Conservation (phyloP, 2,329 filamentous ascomycete genomes). For the Fusarium chuoi region DNA sequence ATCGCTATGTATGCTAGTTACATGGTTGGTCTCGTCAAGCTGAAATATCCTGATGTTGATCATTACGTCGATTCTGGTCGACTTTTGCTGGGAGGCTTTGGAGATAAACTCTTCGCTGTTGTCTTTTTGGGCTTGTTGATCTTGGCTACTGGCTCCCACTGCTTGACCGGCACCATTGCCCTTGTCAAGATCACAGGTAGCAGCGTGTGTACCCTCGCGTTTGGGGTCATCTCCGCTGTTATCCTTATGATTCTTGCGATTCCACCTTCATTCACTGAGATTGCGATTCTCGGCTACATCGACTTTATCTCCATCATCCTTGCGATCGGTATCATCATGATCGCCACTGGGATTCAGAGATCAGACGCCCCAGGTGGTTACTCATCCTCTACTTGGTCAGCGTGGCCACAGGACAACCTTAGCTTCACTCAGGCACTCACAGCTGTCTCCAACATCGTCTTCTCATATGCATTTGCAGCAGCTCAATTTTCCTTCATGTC, state of each 20-base stretch:
- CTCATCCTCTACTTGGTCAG: constrained; percentile 52
- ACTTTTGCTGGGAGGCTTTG: constrained; percentile 68
- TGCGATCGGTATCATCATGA: constrained; percentile 73
- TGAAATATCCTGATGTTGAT: constrained; percentile 65
- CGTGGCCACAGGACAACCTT: constrained; percentile 56
- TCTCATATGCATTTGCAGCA: constrained; percentile 70
- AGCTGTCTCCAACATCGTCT: constrained; percentile 73
- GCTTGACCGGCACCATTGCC: constrained; percentile 76
- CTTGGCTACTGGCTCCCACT: constrained; percentile 77
- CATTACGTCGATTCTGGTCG: constrained; percentile 75
- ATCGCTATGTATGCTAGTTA: constrained; percentile 60
- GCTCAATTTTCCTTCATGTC: constrained; percentile 64
- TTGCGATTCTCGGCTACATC: constrained; percentile 61
- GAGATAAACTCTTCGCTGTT: constrained; percentile 64
- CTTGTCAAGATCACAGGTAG: constrained; percentile 71
- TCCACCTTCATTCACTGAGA: constrained; percentile 59
- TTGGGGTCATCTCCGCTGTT: constrained; percentile 57
- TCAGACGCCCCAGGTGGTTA: constrained; percentile 45
- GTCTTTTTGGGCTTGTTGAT: constrained; percentile 71
- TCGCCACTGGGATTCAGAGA: constrained; percentile 67
- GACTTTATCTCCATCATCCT: constrained; percentile 71
- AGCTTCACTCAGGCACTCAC: constrained; percentile 67
- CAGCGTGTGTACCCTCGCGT: constrained; percentile 58
- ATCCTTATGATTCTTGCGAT: constrained; percentile 58
- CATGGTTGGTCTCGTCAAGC: constrained; percentile 59